Base-by-base conservation (phyloP, 2,329 filamentous ascomycete species). In the Xylariaceae sp. region DNA sequence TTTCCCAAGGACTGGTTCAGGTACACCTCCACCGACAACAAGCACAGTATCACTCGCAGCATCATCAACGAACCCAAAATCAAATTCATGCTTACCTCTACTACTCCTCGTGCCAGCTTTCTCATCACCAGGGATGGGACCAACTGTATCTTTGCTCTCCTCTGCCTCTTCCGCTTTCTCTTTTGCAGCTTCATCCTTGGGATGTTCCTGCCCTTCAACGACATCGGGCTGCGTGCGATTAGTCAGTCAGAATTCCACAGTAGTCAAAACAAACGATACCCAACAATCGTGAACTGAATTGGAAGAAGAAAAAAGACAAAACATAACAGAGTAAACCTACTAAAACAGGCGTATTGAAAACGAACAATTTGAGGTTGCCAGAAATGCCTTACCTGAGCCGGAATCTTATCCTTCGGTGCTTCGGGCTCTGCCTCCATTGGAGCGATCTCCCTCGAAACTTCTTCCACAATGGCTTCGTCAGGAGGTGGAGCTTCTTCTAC, bases 71-170 rank as follows among this genome's bases (percentile, higher is more conserved):
- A 53, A 45, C 45, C 56, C 65, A 60, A 62, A 67, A 47, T 56
- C 65, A 60, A 61, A 67, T 61, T 63, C 58, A 65, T 68, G 65
- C 72, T 75, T 68, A 75, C 72, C 72, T 75, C 71, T 73, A 57
- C 66, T 68, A 42, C 58, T 56, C 47, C 52, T 58, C 46, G 44
- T 56, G 36, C 49, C 49, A 41, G 52, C 42, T 56, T 65, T 69
- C 52, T 68, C 67, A 44, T 68, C 66, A 41, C 59, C 57, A 42
- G 66, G 62, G 51, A 72, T 72, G 22, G 68, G 68, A 27, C 66
- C 68, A 52, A 72, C 61, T 5, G 58, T 66, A 50, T 74, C 71
- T 55, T 70, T 71, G 48, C 62, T 67, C 60, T 73, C 67, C 31
- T 65, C 64, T 11, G 49, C 57, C 42, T 59, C 55, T 46, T 54